Conservation (phyloP, 164 flowering plant genomes). For the Chloranthus sessilifolius region DNA sequence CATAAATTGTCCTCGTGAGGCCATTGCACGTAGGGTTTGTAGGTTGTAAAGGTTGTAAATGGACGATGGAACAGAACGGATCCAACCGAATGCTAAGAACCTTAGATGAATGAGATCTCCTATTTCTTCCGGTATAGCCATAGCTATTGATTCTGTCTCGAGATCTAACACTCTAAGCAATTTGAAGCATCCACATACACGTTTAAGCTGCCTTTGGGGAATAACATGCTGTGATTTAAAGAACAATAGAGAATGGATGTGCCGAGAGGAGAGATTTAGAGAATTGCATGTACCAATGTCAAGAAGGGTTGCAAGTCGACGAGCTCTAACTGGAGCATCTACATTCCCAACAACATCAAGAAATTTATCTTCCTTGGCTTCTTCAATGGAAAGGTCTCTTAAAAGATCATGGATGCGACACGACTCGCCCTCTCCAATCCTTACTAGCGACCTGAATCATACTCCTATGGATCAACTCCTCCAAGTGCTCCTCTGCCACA, state of each 20-base stretch:
- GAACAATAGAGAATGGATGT: not conserved
- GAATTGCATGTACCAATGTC: not conserved
- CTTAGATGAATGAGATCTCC: not conserved
- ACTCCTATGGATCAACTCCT: not conserved
- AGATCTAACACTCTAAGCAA: constrained; percentile 2
- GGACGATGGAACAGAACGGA: not conserved
- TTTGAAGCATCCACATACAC: not conserved
- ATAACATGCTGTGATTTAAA: not conserved
- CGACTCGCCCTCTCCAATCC: not conserved
- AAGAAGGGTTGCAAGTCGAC: not conserved
- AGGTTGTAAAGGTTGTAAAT: not conserved
- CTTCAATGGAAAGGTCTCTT: not conserved
- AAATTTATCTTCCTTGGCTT: not conserved
- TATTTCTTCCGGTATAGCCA: not conserved
- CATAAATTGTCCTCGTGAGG: too few species aligned
- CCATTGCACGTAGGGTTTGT: not conserved
- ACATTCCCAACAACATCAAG: not conserved
- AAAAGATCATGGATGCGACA: constrained; percentile 4
- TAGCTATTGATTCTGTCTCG: not conserved
- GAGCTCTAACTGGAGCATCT: not conserved
- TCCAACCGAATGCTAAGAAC: not conserved
- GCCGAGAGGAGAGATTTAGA: not conserved
- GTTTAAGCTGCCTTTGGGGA: not conserved
- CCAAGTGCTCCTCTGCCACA: constrained; percentile 5
- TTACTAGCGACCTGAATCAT: not conserved